These are phyloP conservation scores for Pichia eremophila DNA, from an alignment of 805 yeast species.

Conservation along the genomic window DNA sequence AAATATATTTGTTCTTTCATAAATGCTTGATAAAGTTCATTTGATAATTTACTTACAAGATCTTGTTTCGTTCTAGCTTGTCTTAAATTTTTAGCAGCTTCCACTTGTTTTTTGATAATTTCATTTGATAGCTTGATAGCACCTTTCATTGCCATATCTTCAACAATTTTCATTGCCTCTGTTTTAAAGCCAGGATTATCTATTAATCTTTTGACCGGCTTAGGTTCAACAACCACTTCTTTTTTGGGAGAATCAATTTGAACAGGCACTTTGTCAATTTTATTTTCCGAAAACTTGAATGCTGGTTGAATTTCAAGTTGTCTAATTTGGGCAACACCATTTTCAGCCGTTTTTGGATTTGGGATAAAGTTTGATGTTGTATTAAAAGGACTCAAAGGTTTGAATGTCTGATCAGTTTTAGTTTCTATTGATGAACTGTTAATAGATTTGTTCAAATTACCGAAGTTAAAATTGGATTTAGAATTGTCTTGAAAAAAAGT, in stretches of 20 bases:
- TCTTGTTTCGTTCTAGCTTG: conserved; percentile 25
- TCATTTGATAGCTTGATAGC: conserved; percentile 6
- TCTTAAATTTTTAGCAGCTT: conserved; percentile 3
- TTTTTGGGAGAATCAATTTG: background rate
- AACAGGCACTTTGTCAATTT: too few species aligned
- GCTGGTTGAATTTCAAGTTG: too few species aligned
- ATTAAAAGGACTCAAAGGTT: too few species aligned
- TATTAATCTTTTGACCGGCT: conserved; percentile 15
- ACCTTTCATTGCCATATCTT: conserved; percentile 21
- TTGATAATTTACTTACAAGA: conserved; percentile 26
- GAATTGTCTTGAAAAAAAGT: too few species aligned
- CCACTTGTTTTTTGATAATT: background rate
- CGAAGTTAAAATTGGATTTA: too few species aligned
- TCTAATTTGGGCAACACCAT: too few species aligned
- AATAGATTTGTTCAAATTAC: too few species aligned
- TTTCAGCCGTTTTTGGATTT: too few species aligned
- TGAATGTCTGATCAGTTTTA: too few species aligned
- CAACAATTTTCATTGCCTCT: conserved; percentile 23
- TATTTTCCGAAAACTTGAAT: too few species aligned
- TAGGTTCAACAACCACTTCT: background rate
- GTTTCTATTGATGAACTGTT: too few species aligned
- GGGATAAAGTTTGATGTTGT: too few species aligned
- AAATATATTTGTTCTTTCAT: conserved; percentile 46
- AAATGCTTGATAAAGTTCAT: conserved; percentile 51
- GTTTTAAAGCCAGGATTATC: conserved; percentile 21